These are phyloP conservation scores for Neostapfia colusana DNA, from an alignment of 176 grass and related monocot species.

Conservation along the genomic window DNA sequence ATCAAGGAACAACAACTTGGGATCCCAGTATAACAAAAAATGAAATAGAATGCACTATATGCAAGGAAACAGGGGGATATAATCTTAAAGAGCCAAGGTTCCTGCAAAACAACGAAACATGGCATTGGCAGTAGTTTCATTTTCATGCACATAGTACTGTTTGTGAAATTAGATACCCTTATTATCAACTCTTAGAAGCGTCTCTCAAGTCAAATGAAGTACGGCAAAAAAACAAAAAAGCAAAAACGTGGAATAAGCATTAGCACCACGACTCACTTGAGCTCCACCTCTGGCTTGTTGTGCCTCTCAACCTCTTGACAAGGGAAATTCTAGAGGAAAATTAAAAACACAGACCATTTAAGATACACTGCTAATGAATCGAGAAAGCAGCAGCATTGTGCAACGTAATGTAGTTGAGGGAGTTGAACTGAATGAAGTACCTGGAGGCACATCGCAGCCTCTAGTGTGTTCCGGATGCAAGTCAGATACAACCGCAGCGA, in stretches of 20 bases:
- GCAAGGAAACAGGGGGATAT: neutral
- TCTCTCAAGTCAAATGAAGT: neutral
- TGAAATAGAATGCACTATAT: neutral
- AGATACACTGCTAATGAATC: neutral
- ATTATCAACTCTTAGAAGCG: neutral
- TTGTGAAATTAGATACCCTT: neutral
- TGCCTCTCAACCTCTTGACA: constrained; percentile 98
- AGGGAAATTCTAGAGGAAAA: constrained; percentile 80
- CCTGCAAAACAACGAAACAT: neutral
- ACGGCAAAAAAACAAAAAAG: neutral
- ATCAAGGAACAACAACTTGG: neutral
- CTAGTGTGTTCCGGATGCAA: constrained; percentile 91
- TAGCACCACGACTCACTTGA: constrained; percentile 63
- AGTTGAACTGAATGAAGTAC: constrained; percentile 29
- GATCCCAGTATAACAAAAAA: neutral
- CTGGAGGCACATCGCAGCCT: constrained; percentile 98
- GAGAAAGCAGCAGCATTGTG: neutral
- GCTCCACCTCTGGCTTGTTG: constrained; percentile 93
- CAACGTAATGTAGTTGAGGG: neutral
- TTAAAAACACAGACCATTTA: neutral
- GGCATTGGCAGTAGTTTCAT: neutral
- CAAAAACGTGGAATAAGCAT: neutral
- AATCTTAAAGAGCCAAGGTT: neutral
- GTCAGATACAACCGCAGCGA: constrained; percentile 84
- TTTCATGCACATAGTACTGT: neutral